Base-by-base conservation (phyloP, 306 rosid species). In the Nissolia schottii region DNA sequence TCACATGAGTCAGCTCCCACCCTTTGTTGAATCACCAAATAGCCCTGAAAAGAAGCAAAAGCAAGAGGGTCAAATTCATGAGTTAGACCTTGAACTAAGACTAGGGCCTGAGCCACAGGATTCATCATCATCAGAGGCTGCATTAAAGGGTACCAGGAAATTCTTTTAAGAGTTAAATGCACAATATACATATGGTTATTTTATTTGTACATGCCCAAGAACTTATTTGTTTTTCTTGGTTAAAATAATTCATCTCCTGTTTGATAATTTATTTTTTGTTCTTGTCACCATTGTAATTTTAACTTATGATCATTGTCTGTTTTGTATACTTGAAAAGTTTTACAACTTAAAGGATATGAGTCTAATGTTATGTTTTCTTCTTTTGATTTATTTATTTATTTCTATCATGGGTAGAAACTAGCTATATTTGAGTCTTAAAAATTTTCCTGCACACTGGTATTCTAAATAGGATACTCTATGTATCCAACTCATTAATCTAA, bases 51-150 rank as follows among this genome's bases (percentile, higher is more conserved):
- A 69, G 27, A 54, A 69, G 27, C 79, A 23, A 32, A 62, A 23
- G 37, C 64, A 27, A 20, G 70, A 76, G 31, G 77, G 12, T 71
- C 65, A 25, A 70, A 3, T 28, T 77, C 76, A 35, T 9, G 49
- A 80, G 76, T 32, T 92, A 58, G 98, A 92, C 88, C 98, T 92
- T 68, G 98, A 88, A 86, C 85, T 92, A 18, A 86, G 98, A 71
- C 67, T 92, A 50, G 98, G 98, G 82, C 84, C 81, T 37, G 86
- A 85, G 25, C 94, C 89, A 29, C 85, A 75, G 19, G 85, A 79
- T 31, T 73, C 90, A 5, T 62, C 92, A 8, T 15, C 81, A 3
- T n/a, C n/a, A n/a, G n/a, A n/a, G n/a, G 25, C 75, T 8, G 12
- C 43, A 8, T 8, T 9, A 65, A 64, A 67, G 12, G 81, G 59